These are phyloP conservation scores for Eleusine coracana DNA, from an alignment of 176 grass and related monocot species.

Conservation along the genomic window DNA sequence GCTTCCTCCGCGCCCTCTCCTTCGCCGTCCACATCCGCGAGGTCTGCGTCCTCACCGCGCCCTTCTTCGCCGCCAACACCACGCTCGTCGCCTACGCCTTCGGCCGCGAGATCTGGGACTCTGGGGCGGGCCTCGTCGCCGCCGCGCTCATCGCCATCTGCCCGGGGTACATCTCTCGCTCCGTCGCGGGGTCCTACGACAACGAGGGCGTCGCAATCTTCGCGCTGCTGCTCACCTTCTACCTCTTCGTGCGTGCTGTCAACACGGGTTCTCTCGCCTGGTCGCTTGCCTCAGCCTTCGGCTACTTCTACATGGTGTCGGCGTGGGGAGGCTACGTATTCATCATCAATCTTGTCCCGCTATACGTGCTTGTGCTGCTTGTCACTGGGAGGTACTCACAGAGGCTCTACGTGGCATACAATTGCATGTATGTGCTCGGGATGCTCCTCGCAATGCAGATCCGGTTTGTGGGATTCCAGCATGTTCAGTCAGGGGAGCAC, in stretches of 20 bases:
- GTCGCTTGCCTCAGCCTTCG: slow-evolving; percentile 84
- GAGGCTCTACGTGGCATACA: slow-evolving; percentile 97
- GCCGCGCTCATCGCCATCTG: slow-evolving; percentile 92
- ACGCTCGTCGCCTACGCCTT: slow-evolving; percentile 96
- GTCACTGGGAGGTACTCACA: slow-evolving; percentile 94
- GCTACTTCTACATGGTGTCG: slow-evolving; percentile 99
- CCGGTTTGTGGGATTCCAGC: slow-evolving; percentile 96
- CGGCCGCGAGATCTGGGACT: slow-evolving; percentile 98
- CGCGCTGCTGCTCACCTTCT: slow-evolving; percentile 95
- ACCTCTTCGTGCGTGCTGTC: slow-evolving; percentile 95
- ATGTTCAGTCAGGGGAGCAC: slow-evolving; percentile 97
- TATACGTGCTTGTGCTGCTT: slow-evolving; percentile 92
- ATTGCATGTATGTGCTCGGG: slow-evolving; percentile 88
- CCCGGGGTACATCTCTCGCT: slow-evolving; percentile 97
- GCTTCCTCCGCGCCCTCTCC: slow-evolving; percentile 76
- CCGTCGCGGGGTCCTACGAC: slow-evolving; percentile 87
- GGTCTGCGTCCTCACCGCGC: slow-evolving; percentile 96
- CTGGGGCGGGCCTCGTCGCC: slow-evolving; percentile 78
- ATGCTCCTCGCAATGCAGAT: slow-evolving; percentile 99
- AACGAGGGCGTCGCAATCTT: slow-evolving; percentile 98
- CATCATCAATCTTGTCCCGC: slow-evolving; percentile 94
- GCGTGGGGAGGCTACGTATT: slow-evolving; percentile 99
- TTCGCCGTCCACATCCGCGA: slow-evolving; percentile 94
- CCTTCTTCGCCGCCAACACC: slow-evolving; percentile 98
- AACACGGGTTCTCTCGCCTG: slow-evolving; percentile 93